Evolutionary conservation across 2,329 filamentous ascomycete species (phyloP).

Genomic region (Arthrobotrys entomopaga): DNA sequence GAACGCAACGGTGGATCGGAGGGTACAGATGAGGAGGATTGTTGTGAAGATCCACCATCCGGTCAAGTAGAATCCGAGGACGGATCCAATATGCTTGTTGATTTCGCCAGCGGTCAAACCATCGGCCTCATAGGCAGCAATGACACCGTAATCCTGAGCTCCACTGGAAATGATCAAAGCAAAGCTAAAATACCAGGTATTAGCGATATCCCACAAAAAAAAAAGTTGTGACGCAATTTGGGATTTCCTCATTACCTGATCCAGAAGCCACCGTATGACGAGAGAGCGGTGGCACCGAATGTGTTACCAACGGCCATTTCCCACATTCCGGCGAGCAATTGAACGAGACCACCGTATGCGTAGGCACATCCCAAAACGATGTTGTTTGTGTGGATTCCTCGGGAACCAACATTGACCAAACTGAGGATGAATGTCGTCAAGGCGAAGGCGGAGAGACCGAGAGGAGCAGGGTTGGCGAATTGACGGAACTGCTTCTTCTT

Average conservation of each 20-base stretch:
- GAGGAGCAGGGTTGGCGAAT: conserved; percentile 81
- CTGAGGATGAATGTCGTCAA: conserved; percentile 84
- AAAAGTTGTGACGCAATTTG: neutral
- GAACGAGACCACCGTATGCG: conserved; percentile 80
- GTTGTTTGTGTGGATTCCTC: conserved; percentile 70
- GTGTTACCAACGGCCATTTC: conserved; percentile 90
- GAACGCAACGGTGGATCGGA: conserved; percentile 81
- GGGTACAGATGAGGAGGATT: conserved; percentile 76
- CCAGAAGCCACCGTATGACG: conserved; percentile 88
- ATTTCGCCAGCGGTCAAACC: conserved; percentile 55
- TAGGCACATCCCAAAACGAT: conserved; percentile 76
- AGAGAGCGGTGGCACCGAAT: conserved; percentile 82
- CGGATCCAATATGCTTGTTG: conserved; percentile 67
- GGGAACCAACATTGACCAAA: conserved; percentile 75
- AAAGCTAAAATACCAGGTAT: conserved; percentile 63
- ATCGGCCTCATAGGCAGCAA: conserved; percentile 65
- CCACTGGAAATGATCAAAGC: conserved; percentile 76
- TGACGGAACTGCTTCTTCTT: conserved; percentile 73
- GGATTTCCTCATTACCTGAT: conserved; percentile 63
- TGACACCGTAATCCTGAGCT: conserved; percentile 70
- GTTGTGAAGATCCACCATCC: conserved; percentile 89
- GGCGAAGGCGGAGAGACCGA: conserved; percentile 81
- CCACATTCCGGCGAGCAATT: conserved; percentile 88
- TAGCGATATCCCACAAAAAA: neutral
- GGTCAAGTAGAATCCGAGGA: conserved; percentile 78